A percentile compares a stretch with the other conserved stretches of the same genome.
Conservation (phyloP, 106 monocot species). For the Dioscorea dumetorum region DNA sequence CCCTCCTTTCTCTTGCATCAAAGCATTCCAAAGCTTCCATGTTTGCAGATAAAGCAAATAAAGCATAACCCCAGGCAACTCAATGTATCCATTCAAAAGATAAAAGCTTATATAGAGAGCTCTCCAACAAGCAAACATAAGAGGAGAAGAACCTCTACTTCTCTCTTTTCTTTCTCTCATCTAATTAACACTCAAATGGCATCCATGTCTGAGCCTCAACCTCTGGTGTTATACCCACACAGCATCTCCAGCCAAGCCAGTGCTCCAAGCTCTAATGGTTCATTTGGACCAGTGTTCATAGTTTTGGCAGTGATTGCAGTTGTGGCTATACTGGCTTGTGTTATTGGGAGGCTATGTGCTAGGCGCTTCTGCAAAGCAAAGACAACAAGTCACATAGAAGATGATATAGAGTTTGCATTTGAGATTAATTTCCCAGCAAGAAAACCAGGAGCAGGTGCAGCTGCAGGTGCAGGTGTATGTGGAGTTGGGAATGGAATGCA, state of each 20-base stretch:
- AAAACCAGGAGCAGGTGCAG: not conserved
- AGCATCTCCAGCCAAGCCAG: not conserved
- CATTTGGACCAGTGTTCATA: conserved; percentile 34
- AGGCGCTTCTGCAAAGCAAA: conserved; percentile 10
- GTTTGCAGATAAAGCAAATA: not conserved
- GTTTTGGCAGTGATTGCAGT: conserved; percentile 30
- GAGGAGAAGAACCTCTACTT: not conserved
- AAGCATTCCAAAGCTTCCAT: conserved; percentile 15
- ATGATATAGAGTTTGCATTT: conserved; percentile 1
- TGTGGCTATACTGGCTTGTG: conserved; percentile 25
- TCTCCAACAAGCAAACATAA: not conserved
- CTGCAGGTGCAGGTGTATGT: no score
- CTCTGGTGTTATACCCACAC: not conserved
- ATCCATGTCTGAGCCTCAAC: not conserved
- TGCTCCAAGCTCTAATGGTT: conserved; percentile 15
- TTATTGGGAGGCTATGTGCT: conserved; percentile 32
- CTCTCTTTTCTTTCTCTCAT: not conserved
- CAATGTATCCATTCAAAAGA: not conserved
- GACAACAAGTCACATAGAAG: not conserved
- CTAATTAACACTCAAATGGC: not conserved
- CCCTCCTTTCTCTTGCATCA: conserved; percentile 2
- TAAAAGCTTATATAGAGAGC: no score
- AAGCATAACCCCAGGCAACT: not conserved
- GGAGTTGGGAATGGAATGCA: no score
- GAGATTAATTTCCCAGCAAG: not conserved